Evolutionary conservation across 306 rosid genomes (phyloP).

Genomic region (Fragaria iinumae): DNA sequence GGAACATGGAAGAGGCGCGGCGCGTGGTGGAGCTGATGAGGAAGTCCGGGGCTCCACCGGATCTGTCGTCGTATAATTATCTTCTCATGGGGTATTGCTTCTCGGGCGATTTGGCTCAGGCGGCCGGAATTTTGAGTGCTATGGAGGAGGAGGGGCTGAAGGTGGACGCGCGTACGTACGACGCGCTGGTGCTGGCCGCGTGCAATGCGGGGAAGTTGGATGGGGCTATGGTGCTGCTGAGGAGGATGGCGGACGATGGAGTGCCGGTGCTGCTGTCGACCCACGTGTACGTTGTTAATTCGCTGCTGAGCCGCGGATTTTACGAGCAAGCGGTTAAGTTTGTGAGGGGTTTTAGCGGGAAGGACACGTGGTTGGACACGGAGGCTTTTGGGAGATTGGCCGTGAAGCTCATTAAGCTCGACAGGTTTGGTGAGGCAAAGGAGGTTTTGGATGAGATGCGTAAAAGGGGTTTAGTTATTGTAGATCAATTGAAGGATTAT

Average conservation of each 20-base stretch:
- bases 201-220: slow-evolving; percentile 51
- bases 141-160: slow-evolving; percentile 46
- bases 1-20: slow-evolving; percentile 32
- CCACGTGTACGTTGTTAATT: slow-evolving; percentile 35
- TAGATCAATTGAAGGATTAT: slow-evolving; percentile 33
- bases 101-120: slow-evolving; percentile 29
- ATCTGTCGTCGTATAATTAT: slow-evolving; percentile 34
- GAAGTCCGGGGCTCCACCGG: slow-evolving; percentile 25
- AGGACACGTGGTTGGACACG: slow-evolving; percentile 40
- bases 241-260: slow-evolving; percentile 67
- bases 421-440: slow-evolving; percentile 36
- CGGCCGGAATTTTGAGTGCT: slow-evolving; percentile 30
- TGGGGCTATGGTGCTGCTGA: slow-evolving; percentile 50
- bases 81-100: slow-evolving; percentile 37
- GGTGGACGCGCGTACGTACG: slow-evolving; percentile 44
- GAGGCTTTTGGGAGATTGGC: slow-evolving; percentile 47
- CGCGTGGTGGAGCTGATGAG: slow-evolving; percentile 43
- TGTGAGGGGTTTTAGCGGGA: slow-evolving; percentile 42
- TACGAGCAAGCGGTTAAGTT: slow-evolving; percentile 38
- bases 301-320: slow-evolving; percentile 27
- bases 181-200: slow-evolving; percentile 62
- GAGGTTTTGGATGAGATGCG: slow-evolving; percentile 50
- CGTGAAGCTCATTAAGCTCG: slow-evolving; percentile 30
- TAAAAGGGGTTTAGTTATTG: slow-evolving; percentile 37
- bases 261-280: slow-evolving; percentile 41